Base-by-base conservation (phyloP, 164 flowering plant species). In the Aristolochia californica region DNA sequence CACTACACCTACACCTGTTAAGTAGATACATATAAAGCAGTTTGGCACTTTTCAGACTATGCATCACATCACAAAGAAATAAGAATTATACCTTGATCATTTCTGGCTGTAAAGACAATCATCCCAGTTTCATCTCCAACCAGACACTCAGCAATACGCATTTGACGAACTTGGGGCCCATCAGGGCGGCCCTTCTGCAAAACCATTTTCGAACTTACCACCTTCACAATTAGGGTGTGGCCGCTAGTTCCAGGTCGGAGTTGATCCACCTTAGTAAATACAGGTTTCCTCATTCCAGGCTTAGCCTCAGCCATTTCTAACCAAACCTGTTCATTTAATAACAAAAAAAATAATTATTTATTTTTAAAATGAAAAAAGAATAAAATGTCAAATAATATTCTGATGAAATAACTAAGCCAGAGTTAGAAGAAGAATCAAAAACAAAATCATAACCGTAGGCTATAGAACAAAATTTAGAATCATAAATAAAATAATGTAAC, bases 121-220 rank as follows among this genome's bases (percentile, higher is more conserved):
- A 74, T 71, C 30, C 81, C 84, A 28, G 81, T 80, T 28, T 80
- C 84, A 71, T 82, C 87, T 17, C 87, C 87, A 50, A 82, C 72
- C 65, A 80, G 66, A 69, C 83, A 78, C 62, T 83, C 88, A 48
- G 85, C 80, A 26, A 80, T 63, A 13, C 80, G 71, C 78, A 75
- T 70, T 55, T 77, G 81, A 20, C 82, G 84, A 18, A 68, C 62
- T 56, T 75, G 83, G 10, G 78, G 78, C 7, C 72, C 80, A 64
- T 78, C 81, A 18, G 81, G 66, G 0, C 78, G 76, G 18, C 78
- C 80, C 68, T 73, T 79, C 53, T 78, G 82, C 73, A 78, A 56
- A 10, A 79, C 75, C 68, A 72, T 68, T 72, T 82, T 78, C 1
- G 77, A 59, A 49, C 74, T 72, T 23, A 82, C 78, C 54, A 82